phyloP scores from a whole-genome alignment of 148 eudicot genomes.

The Camellia japonica region DNA sequence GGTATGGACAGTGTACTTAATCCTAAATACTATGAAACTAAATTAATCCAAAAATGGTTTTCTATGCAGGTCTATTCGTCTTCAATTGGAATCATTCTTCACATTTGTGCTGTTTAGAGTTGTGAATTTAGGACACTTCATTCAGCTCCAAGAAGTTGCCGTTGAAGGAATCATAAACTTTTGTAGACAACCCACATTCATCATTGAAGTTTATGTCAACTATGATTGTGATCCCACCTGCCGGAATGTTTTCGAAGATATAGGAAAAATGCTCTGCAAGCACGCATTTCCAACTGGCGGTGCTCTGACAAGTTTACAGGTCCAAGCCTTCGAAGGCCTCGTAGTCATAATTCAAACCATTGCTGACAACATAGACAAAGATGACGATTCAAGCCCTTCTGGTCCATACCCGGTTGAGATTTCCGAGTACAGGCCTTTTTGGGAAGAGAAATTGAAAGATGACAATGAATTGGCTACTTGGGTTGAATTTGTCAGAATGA shows the following conservation, averaged over 20 bases:
- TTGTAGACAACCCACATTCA: constrained; percentile 75
- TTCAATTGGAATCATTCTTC: constrained; percentile 92
- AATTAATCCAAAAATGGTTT: background rate
- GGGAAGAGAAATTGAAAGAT: constrained; percentile 65
- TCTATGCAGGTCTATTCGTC: constrained; percentile 61
- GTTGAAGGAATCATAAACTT: constrained; percentile 79
- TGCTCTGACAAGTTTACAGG: constrained; percentile 62
- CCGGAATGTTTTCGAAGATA: constrained; percentile 71
- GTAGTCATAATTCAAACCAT: constrained; percentile 62
- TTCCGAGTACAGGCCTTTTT: constrained; percentile 55
- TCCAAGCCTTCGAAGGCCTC: constrained; percentile 91
- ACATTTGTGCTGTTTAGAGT: constrained; percentile 60
- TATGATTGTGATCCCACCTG: constrained; percentile 71
- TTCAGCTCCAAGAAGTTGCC: constrained; percentile 78
- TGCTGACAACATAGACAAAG: constrained; percentile 68
- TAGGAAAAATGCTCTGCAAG: constrained; percentile 73
- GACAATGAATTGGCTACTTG: constrained; percentile 46
- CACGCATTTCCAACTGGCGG: constrained; percentile 64
- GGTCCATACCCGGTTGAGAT: constrained; percentile 67
- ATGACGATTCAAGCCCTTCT: constrained; percentile 37
- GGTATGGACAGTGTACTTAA: no score
- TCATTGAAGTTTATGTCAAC: constrained; percentile 67
- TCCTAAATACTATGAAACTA: no score
- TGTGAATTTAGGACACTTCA: constrained; percentile 34
- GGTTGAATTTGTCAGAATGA: constrained; percentile 51